Conservation (phyloP, 352 stramenopile species). For the Globisporangium heterothallicum region DNA sequence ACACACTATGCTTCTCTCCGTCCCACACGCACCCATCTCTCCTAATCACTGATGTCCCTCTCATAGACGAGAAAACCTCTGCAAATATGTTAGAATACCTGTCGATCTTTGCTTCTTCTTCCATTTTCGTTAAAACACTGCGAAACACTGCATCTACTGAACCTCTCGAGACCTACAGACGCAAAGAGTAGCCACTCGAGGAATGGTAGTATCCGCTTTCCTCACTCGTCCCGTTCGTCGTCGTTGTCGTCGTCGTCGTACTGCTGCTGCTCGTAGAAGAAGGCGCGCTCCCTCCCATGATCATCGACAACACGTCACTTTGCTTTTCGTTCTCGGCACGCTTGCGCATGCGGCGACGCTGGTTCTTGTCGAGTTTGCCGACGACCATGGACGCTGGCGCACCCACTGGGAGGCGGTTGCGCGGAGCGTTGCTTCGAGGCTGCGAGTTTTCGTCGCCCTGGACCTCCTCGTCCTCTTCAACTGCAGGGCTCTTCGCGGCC, state of each 20-base stretch:
- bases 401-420: constrained; percentile 27
- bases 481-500: constrained; percentile 3
- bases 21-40: constrained; percentile 1
- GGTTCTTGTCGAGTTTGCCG: constrained; percentile 72
- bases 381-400: constrained; percentile 19
- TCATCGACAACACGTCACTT: constrained; percentile 56
- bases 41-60: too few relatives aligned
- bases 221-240: constrained; percentile 9
- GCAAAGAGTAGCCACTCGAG: constrained; percentile 56
- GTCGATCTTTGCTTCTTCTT: too few relatives aligned
- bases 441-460: constrained; percentile 31
- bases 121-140: too few relatives aligned
- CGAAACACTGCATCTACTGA: too few relatives aligned
- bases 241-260: constrained; percentile 23
- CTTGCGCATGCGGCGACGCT: constrained; percentile 73
- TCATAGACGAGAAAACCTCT: not conserved
- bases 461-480: not conserved
- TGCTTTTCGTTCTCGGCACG: constrained; percentile 71
- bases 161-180: constrained; percentile 46
- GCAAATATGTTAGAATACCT: too few relatives aligned
- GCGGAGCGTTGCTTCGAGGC: constrained; percentile 12
- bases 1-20: not conserved
- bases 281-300: constrained; percentile 27
- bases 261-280: constrained; percentile 7
- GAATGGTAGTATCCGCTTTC: constrained; percentile 62